A percentile compares a stretch with the other conserved stretches of the same genome.
Conservation (phyloP, 2,329 filamentous ascomycete genomes). For the Trichophyton equinum region DNA sequence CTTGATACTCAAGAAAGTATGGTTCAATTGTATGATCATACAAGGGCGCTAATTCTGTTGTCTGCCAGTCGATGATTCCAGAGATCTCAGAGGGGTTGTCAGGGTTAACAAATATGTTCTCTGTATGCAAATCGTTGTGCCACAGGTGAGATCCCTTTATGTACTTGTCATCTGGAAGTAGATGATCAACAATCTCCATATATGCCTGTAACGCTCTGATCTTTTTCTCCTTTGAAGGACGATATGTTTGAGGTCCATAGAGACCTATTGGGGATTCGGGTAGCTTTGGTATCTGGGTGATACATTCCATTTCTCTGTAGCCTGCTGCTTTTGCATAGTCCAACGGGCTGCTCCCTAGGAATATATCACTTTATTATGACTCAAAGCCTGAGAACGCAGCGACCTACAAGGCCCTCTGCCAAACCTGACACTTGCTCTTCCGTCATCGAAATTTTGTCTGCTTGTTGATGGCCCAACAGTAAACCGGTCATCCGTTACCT, state of each 20-base stretch:
- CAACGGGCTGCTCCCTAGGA: constrained; percentile 22
- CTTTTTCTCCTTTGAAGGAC: constrained; percentile 20
- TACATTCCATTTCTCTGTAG: constrained; percentile 25
- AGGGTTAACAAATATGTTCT: constrained; percentile 30
- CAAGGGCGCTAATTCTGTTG: constrained; percentile 18
- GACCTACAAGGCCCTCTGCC: constrained; percentile 17
- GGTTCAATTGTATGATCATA: constrained; percentile 21
- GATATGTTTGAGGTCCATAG: constrained; percentile 21
- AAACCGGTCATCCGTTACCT: constrained; percentile 15
- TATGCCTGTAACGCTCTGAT: constrained; percentile 23
- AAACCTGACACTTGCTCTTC: constrained; percentile 14
- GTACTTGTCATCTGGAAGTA: constrained; percentile 20
- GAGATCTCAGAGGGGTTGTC: constrained; percentile 11
- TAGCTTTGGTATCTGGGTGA: constrained; percentile 16
- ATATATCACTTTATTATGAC: neutral
- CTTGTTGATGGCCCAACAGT: constrained; percentile 16
- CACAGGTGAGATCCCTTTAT: constrained; percentile 24
- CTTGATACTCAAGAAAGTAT: constrained; percentile 19
- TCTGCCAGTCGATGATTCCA: constrained; percentile 20
- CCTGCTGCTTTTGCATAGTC: constrained; percentile 24
- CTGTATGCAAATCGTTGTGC: constrained; percentile 30
- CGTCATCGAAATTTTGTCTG: constrained; percentile 16
- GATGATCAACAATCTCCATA: constrained; percentile 21
- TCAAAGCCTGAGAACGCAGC: constrained; percentile 11
- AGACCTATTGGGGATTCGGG: constrained; percentile 17